Base-by-base conservation (phyloP, 441 rosid genomes). In the Corymbia citriodora region DNA sequence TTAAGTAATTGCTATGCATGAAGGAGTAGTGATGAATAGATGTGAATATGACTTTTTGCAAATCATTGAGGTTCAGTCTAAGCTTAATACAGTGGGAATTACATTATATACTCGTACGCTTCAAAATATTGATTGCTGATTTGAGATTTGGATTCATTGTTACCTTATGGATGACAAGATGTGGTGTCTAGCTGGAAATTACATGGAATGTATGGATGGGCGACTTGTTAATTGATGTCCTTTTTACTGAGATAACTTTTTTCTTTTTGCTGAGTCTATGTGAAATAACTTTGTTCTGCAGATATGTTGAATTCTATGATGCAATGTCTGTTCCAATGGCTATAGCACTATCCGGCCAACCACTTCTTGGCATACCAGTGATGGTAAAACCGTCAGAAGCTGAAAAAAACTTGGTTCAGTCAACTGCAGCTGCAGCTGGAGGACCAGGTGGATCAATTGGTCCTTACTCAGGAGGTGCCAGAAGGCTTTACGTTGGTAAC, bases 371-470 rank as follows among this genome's bases (percentile, higher is more conserved):
- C 90, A 96, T 93, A 92, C 97, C 99, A 45, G 99, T 98, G 90
- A 98, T 98, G 99, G 99, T 98, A 91, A 98, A 98, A 91, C 99
- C 99, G 70, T 98, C 99, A 48, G 99, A 98, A 95, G 99, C 99
- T 52, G 99, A 98, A 94, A 98, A 97, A 94, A 98, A 98, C 93
- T 97, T 98, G 90, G 99, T 96, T 92, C 99, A 98, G 95, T 95
- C 99, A 88, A 97, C 99, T 88, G 87, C 97, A 88, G 91, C 97
- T 89, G 96, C 93, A 27, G 94, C 96, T 92, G 93, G 89, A 82
- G 96, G 92, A 89, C 92, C 96, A 40, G 96, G 96, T 86, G 99
- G 97, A 23, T 91, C 88, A 87, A 90, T 92, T 87, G 98, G 97
- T 88, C 96, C 99, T 70, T 95, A 96, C 91, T 94, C 99, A 2